Conservation (phyloP, 2,329 filamentous ascomycete species). For the Xylaria sp. region DNA sequence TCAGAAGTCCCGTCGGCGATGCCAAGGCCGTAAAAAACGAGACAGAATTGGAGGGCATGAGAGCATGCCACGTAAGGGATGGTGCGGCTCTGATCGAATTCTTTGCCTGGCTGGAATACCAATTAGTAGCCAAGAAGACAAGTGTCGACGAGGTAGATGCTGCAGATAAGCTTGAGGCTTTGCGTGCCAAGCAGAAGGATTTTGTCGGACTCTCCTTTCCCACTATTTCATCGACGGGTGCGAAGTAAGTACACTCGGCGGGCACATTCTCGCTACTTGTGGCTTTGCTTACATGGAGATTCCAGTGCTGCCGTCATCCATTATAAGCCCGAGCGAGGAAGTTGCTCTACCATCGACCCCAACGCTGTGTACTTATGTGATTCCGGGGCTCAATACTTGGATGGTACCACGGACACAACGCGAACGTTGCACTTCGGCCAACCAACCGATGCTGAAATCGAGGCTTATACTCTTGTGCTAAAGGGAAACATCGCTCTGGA, state of each 20-base stretch:
- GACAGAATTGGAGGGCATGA: constrained; percentile 88
- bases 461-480: constrained; percentile 89
- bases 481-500: constrained; percentile 94
- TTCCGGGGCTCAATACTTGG: constrained; percentile 93
- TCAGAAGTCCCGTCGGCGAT: constrained; percentile 84
- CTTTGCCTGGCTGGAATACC: constrained; percentile 95
- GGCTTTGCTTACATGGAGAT: constrained; percentile 9
- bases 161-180: constrained; percentile 85
- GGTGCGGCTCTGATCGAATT: constrained; percentile 89
- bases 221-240: constrained; percentile 92
- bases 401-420: constrained; percentile 96
- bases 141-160: constrained; percentile 84
- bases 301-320: constrained; percentile 90
- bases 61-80: constrained; percentile 89
- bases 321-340: constrained; percentile 84
- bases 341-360: constrained; percentile 82
- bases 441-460: constrained; percentile 80
- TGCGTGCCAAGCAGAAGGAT: constrained; percentile 68
- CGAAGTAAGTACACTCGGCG: constrained; percentile 56
- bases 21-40: constrained; percentile 95
- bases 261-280: background rate
- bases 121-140: constrained; percentile 73
- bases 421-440: constrained; percentile 89
- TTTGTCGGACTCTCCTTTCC: constrained; percentile 93
- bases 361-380: constrained; percentile 91